phyloP scores from a whole-genome alignment of 148 eudicot species.

The Euryodendron excelsum region DNA sequence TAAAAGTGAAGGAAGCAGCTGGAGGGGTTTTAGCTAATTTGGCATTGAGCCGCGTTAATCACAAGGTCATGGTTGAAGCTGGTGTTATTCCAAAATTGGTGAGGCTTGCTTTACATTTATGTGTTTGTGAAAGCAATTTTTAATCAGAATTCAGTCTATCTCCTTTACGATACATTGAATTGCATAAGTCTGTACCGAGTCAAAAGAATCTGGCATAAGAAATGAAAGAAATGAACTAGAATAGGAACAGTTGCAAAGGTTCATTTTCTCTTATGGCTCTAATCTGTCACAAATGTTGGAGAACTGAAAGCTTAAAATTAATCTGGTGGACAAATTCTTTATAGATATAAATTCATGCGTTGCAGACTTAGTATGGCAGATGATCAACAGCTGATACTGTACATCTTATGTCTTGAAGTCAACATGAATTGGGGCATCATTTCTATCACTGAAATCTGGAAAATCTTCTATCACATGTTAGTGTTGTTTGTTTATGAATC shows the following conservation, averaged over 20 bases:
- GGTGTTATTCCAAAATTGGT: slow-evolving; percentile 82
- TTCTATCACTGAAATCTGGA: neutral
- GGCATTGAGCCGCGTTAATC: slow-evolving; percentile 52
- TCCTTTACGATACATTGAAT: neutral
- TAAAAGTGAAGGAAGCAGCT: slow-evolving; percentile 65
- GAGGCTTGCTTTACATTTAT: slow-evolving; percentile 26
- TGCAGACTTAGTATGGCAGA: neutral
- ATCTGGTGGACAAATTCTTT: neutral
- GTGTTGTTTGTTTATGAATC: neutral
- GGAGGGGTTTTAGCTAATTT: slow-evolving; percentile 84
- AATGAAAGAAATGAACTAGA: neutral
- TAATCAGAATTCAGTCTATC: neutral
- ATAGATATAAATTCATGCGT: neutral
- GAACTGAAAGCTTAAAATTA: neutral
- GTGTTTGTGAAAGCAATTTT: neutral
- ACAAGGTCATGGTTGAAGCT: slow-evolving; percentile 67
- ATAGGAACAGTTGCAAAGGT: neutral
- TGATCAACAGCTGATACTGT: neutral
- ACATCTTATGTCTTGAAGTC: neutral
- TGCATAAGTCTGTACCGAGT: neutral
- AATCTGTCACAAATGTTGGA: neutral
- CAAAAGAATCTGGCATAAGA: neutral
- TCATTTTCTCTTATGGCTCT: neutral
- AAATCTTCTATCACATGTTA: neutral
- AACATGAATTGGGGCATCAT: neutral